These are phyloP conservation scores for Boechera stricta DNA, from an alignment of 345 rosid genomes.

Conservation along the genomic window DNA sequence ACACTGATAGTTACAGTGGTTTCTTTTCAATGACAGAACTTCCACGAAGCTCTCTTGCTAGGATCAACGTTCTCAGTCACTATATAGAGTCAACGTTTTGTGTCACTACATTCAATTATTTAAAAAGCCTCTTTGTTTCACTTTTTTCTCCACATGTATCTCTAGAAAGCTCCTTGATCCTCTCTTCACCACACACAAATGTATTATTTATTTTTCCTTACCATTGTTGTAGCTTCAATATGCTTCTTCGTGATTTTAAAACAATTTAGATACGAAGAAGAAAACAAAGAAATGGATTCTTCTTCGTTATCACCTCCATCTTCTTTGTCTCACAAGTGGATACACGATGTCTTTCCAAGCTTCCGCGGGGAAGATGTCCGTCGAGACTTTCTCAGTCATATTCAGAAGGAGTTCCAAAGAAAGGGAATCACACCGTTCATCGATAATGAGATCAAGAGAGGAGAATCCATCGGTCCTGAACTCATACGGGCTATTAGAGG, in stretches of 20 bases:
- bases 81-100: not conserved
- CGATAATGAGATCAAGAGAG: not conserved
- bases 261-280: not conserved
- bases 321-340: not conserved
- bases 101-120: not conserved
- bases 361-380: constrained; percentile 12
- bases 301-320: not conserved
- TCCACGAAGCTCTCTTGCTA: constrained; percentile 5
- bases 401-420: constrained; percentile 6
- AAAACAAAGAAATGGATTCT: not conserved
- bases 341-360: not conserved
- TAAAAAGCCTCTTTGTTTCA: not conserved
- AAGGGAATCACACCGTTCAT: constrained; percentile 12
- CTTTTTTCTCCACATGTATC: not conserved
- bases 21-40: not conserved
- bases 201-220: not conserved
- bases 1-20: not conserved
- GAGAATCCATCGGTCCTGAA: constrained; percentile 16
- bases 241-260: not conserved
- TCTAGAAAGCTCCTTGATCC: not conserved
- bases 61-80: not conserved
- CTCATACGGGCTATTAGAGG: constrained; percentile 23
- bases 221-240: not conserved
- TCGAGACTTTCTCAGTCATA: not conserved
- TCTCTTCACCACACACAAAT: not conserved